A percentile compares a stretch with the other conserved stretches of the same genome.
Evolutionary conservation across 805 yeast species (phyloP).

Genomic region (Metschnikowia chrysomelidarum): DNA sequence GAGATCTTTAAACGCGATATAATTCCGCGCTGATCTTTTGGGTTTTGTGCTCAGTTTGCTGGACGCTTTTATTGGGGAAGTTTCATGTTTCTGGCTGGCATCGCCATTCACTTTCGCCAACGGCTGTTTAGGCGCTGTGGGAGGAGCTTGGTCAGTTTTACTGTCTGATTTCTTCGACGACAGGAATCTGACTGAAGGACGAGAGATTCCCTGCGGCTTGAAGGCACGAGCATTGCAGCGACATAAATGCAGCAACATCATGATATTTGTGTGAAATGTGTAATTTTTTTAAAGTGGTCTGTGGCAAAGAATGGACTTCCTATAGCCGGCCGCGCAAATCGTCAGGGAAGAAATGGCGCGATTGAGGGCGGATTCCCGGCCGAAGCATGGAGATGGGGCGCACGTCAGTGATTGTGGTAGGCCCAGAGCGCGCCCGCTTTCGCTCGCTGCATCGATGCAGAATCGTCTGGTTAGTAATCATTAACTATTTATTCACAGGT

Average conservation of each 20-base stretch:
- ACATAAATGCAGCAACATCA: constrained; percentile 6
- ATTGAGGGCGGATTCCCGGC: too few relatives aligned
- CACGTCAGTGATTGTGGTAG: too few relatives aligned
- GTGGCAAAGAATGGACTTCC: too few relatives aligned
- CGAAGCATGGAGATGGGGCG: too few relatives aligned
- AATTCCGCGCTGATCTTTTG: constrained; percentile 13
- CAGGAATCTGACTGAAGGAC: constrained; percentile 12
- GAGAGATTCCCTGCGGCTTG: constrained; percentile 4
- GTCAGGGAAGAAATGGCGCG: too few relatives aligned
- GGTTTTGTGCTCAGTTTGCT: not conserved
- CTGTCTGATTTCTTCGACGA: constrained; percentile 18
- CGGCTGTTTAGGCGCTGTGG: constrained; percentile 9
- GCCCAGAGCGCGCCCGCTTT: too few relatives aligned
- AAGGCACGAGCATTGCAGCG: not conserved
- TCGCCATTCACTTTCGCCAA: constrained; percentile 7
- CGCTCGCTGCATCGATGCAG: too few relatives aligned
- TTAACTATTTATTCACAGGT: too few relatives aligned
- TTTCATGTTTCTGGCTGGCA: too few relatives aligned
- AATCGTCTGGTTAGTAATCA: too few relatives aligned
- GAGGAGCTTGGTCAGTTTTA: constrained; percentile 8
- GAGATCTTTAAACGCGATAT: constrained; percentile 30
- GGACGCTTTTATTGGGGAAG: too few relatives aligned
- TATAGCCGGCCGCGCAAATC: too few relatives aligned
- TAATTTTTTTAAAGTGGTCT: not conserved
- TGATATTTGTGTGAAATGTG: not conserved